phyloP scores from a whole-genome alignment of 768 basidiomycete species.

The Leccinum imitatum region DNA sequence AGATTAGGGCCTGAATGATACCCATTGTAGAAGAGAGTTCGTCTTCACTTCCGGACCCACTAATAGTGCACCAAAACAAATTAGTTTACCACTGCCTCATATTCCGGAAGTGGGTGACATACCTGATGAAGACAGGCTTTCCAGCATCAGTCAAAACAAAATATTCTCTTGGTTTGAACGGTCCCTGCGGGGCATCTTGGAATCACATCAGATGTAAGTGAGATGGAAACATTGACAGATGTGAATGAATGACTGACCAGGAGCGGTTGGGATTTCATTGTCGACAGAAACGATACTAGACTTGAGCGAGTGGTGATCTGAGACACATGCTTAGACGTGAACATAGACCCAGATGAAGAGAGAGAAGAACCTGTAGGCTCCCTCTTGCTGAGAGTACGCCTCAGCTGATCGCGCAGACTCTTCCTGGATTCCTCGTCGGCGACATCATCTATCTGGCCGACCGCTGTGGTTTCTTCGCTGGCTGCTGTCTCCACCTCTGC shows the following conservation, averaged over 20 bases:
- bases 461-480: slow-evolving; percentile 51
- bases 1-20: slow-evolving; percentile 93
- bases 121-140: slow-evolving; percentile 96
- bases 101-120: slow-evolving; percentile 16
- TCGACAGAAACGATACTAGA: slow-evolving; percentile 23
- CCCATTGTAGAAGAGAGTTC: slow-evolving; percentile 80
- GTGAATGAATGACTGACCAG: slow-evolving; percentile 20
- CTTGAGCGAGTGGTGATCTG: slow-evolving; percentile 17
- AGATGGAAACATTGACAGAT: neutral
- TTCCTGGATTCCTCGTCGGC: slow-evolving; percentile 62
- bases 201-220: slow-evolving; percentile 2
- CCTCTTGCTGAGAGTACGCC: slow-evolving; percentile 59
- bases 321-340: neutral
- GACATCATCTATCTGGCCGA: slow-evolving; percentile 42
- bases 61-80: slow-evolving; percentile 20
- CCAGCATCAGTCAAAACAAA: slow-evolving; percentile 94
- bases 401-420: slow-evolving; percentile 66
- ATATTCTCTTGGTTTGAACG: slow-evolving; percentile 67
- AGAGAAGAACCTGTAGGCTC: slow-evolving; percentile 44
- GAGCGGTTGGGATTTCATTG: slow-evolving; percentile 34
- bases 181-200: slow-evolving; percentile 18
- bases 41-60: slow-evolving; percentile 55
- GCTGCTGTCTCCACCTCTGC: slow-evolving; percentile 55
- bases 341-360: slow-evolving; percentile 9
- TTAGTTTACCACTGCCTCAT: neutral